These are phyloP conservation scores for Oryza punctata DNA, from an alignment of 176 grass and related monocot species.

Conservation along the genomic window DNA sequence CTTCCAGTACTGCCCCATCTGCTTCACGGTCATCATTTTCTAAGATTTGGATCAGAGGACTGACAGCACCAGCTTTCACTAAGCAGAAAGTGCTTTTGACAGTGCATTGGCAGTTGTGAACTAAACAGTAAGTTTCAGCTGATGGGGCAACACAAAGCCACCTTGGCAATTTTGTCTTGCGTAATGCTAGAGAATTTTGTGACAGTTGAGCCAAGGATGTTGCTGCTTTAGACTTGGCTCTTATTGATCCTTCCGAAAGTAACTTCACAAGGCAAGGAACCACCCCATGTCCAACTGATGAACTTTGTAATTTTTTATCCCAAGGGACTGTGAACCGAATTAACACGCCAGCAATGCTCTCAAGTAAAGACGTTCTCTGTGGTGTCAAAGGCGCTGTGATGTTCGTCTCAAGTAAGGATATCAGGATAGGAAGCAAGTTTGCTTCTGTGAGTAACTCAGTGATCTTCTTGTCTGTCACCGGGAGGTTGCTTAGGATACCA, in stretches of 20 bases:
- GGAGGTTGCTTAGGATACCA: slow-evolving; percentile 75
- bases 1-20: slow-evolving; percentile 67
- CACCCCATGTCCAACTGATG: slow-evolving; percentile 58
- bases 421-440: slow-evolving; percentile 71
- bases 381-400: slow-evolving; percentile 32
- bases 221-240: slow-evolving; percentile 77
- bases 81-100: slow-evolving; percentile 81
- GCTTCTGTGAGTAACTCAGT: slow-evolving; percentile 63
- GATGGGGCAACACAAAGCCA: slow-evolving; percentile 68
- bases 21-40: slow-evolving; percentile 66
- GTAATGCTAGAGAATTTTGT: slow-evolving; percentile 50
- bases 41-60: slow-evolving; percentile 57
- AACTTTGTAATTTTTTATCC: slow-evolving; percentile 77
- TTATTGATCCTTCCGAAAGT: slow-evolving; percentile 65
- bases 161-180: slow-evolving; percentile 52
- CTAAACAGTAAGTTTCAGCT: slow-evolving; percentile 63
- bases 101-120: slow-evolving; percentile 64
- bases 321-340: slow-evolving; percentile 74
- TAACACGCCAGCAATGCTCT: slow-evolving; percentile 69
- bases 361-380: slow-evolving; percentile 53
- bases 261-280: slow-evolving; percentile 73
- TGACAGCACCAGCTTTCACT: slow-evolving; percentile 65
- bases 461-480: slow-evolving; percentile 62
- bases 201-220: slow-evolving; percentile 75
- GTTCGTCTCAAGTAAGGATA: slow-evolving; percentile 54